Evolutionary conservation across 208 protist species (phyloP).

Genomic region (Leishmania gerbilli): DNA sequence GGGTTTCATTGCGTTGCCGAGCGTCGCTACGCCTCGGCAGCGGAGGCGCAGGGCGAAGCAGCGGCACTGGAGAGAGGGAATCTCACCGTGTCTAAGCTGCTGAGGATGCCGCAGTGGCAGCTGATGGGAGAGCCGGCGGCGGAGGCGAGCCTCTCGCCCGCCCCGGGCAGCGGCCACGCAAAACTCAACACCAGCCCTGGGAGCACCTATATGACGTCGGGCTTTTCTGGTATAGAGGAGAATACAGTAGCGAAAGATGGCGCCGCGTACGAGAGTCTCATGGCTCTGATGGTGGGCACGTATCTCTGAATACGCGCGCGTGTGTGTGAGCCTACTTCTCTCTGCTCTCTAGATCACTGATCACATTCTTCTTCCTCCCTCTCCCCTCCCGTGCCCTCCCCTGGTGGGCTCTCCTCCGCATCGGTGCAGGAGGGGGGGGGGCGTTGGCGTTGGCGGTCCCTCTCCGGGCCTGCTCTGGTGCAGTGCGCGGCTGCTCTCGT

Average conservation of each 20-base stretch:
- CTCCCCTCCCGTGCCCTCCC: neutral
- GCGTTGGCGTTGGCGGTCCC: neutral
- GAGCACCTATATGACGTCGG: neutral
- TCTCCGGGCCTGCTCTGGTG: neutral
- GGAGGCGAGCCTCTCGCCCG: neutral
- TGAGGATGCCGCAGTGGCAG: slow-evolving; percentile 1
- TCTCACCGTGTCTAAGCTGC: slow-evolving; percentile 1
- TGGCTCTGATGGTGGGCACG: slow-evolving; percentile 26
- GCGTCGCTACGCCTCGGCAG: slow-evolving; percentile 2
- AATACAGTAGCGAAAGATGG: neutral
- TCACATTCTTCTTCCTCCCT: too few species aligned
- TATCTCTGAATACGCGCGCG: slow-evolving; percentile 12
- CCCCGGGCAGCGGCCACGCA: neutral
- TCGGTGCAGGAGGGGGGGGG: neutral
- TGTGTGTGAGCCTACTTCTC: neutral
- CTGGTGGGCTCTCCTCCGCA: neutral
- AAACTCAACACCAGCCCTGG: neutral
- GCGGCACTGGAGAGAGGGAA: neutral
- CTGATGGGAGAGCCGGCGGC: neutral
- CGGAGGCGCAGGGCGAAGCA: slow-evolving; percentile 9
- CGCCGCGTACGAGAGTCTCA: slow-evolving; percentile 26
- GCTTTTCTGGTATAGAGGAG: neutral
- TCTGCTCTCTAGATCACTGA: neutral
- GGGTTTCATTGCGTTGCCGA: slow-evolving; percentile 19
- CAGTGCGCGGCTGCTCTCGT: neutral